Evolutionary conservation across 2,329 filamentous ascomycete genomes (phyloP), one percentile per base, ranked within the genome.

Genomic region (Tolypocladium guangdongense): DNA sequence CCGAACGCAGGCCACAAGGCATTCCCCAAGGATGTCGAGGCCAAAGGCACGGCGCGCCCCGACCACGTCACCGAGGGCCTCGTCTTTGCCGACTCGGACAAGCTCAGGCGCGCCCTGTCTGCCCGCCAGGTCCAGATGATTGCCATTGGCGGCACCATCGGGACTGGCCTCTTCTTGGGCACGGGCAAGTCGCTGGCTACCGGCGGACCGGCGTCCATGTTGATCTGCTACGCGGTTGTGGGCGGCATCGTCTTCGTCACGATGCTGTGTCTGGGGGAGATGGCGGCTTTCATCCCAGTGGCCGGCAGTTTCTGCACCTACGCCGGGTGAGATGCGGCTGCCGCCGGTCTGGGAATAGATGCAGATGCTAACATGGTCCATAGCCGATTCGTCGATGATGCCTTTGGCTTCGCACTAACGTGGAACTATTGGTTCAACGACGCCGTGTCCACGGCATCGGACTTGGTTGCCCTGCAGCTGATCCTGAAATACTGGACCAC

Each of bases 351-450:
- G 16, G 0, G 8, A 11, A 18, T 7, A 18, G n/a, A n/a, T n/a
- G n/a, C 24, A 30, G 10, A 45, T 11, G 2, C 41, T 45, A 12
- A 45, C 41, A 11, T 16, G 24, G 24, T 4, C 24, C 24, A 3
- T 18, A 65, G 68, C 11, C 72, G 77, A 48, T 80, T 76, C 54
- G 73, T 80, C 12, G 77, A 80, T 58, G 75, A 78, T 59, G 73
- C 76, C 1, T 74, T 78, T 57, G 77, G 77, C 1, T 80, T 80
- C 56, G 76, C 77, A 3, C 63, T 79, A 33, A 79, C 77, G 0
- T 81, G 77, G 78, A 81, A 81, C 58, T 81, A 80, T 64, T 86
- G 81, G 81, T 83, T 84, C 60, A 84, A 86, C 62, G 81, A 85
- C 66, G 82, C 81, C 30, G 67, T 71, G 0, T 70, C 68, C 0